Percentiles rank a stretch among this genome's conserved stretches.
Conservation (phyloP, 371 early-diverging fungal species). For the Parasitella parasitica region DNA sequence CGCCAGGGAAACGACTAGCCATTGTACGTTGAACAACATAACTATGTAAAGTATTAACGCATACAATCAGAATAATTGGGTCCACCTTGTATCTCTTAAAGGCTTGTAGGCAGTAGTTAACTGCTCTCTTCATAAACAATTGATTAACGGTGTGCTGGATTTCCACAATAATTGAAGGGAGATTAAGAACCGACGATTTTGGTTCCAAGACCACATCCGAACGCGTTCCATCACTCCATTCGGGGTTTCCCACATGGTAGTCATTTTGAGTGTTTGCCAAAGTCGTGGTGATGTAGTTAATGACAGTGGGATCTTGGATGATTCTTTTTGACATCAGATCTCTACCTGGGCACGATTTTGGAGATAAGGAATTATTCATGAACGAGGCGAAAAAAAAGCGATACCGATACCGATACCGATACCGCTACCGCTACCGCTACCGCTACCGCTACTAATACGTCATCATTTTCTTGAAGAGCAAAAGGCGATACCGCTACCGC, state of each 20-base stretch:
- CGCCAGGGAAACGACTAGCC: conserved; percentile 2
- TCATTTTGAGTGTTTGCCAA: not conserved
- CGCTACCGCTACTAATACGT: too few species aligned
- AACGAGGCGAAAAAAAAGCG: not conserved
- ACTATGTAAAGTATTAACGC: conserved; percentile 1
- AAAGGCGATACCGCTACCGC: too few species aligned
- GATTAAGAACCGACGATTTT: conserved; percentile 4
- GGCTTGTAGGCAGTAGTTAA: conserved; percentile 14
- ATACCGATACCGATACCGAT: not conserved
- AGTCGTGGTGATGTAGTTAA: conserved; percentile 1
- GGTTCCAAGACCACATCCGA: conserved; percentile 14
- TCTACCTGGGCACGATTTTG: not conserved
- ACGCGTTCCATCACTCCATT: conserved; percentile 9
- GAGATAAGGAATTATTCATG: not conserved
- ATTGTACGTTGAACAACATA: conserved; percentile 3
- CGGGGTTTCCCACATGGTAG: conserved; percentile 4
- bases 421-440: too few species aligned
- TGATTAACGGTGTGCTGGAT: conserved; percentile 6
- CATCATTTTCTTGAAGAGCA: too few species aligned
- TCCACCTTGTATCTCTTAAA: conserved; percentile 5
- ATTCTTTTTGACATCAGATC: conserved; percentile 7
- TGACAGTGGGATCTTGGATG: conserved; percentile 10
- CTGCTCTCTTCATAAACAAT: conserved; percentile 10
- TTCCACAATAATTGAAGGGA: conserved; percentile 7
- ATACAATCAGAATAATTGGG: conserved; percentile 11